Conservation (phyloP, 805 yeast genomes). For the Millerago galiae region DNA sequence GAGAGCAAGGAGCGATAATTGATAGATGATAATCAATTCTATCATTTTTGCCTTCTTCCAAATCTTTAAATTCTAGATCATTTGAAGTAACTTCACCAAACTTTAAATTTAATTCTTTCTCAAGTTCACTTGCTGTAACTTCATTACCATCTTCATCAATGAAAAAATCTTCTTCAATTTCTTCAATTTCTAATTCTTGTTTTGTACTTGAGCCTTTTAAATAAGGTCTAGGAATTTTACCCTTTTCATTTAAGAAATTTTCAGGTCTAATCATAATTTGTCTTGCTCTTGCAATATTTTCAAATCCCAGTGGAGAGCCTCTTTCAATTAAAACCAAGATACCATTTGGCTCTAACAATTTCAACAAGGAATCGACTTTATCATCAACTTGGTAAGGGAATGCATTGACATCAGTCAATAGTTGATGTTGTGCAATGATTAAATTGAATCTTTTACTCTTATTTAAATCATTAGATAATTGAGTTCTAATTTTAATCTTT, state of each 20-base stretch:
- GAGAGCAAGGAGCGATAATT: conserved; percentile 86
- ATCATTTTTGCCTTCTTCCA: conserved; percentile 14
- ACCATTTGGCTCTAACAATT: conserved; percentile 70
- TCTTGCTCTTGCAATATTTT: conserved; percentile 81
- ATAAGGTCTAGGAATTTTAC: conserved; percentile 68
- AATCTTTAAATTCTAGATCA: conserved; percentile 34
- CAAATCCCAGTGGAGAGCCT: conserved; percentile 88
- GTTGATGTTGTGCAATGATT: conserved; percentile 76
- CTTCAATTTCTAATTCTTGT: conserved; percentile 12
- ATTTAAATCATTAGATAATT: conserved; percentile 47
- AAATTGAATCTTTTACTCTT: conserved; percentile 56
- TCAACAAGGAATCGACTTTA: conserved; percentile 51
- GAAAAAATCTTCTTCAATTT: conserved; percentile 20
- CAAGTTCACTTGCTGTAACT: conserved; percentile 1
- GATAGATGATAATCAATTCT: conserved; percentile 42
- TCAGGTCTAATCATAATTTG: conserved; percentile 89
- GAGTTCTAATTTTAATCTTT: conserved; percentile 46
- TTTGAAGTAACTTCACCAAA: conserved; percentile 37
- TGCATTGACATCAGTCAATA: conserved; percentile 49
- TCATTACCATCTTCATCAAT: conserved; percentile 16
- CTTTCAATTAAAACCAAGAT: conserved; percentile 75
- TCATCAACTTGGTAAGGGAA: conserved; percentile 74
- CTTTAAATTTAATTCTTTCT: conserved; percentile 29
- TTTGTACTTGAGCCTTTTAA: conserved; percentile 39
- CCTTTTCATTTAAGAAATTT: conserved; percentile 43